Evolutionary conservation across 768 basidiomycete genomes (phyloP).

Genomic region (Coprinopsis sp.): DNA sequence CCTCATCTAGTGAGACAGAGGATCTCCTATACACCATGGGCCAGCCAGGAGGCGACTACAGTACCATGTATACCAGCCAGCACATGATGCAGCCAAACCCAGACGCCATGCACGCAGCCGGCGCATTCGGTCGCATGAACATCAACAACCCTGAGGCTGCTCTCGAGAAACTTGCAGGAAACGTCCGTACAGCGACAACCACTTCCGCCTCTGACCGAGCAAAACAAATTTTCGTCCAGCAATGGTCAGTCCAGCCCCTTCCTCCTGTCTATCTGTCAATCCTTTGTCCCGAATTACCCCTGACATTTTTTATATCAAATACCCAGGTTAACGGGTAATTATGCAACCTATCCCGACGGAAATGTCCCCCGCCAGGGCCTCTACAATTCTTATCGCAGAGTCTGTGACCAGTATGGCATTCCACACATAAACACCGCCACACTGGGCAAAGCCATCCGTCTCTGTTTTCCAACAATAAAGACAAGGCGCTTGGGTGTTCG

Average conservation of each 20-base stretch:
- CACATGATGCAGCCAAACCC: slow-evolving; percentile 44
- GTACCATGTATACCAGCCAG: slow-evolving; percentile 55
- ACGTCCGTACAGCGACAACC: slow-evolving; percentile 83
- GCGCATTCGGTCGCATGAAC: slow-evolving; percentile 73
- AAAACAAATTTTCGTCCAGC: slow-evolving; percentile 90
- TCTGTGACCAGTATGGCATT: slow-evolving; percentile 90
- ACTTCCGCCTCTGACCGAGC: slow-evolving; percentile 89
- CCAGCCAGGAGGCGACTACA: slow-evolving; percentile 54
- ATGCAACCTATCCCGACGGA: slow-evolving; percentile 86
- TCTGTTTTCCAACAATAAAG: slow-evolving; percentile 94
- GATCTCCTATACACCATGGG: slow-evolving; percentile 76
- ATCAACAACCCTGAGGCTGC: slow-evolving; percentile 65
- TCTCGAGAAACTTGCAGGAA: slow-evolving; percentile 81
- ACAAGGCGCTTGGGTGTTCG: slow-evolving; percentile 87
- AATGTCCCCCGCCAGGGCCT: slow-evolving; percentile 92
- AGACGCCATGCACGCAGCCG: slow-evolving; percentile 61
- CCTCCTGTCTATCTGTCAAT: slow-evolving; percentile 11
- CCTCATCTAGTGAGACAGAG: slow-evolving; percentile 86
- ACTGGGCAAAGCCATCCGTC: slow-evolving; percentile 88
- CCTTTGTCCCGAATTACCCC: slow-evolving; percentile 15
- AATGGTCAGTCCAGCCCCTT: slow-evolving; percentile 57
- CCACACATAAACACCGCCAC: slow-evolving; percentile 96
- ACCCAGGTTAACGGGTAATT: slow-evolving; percentile 78
- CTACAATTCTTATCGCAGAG: slow-evolving; percentile 87
- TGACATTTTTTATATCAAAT: slow-evolving; percentile 1